Percentiles rank a stretch among this genome's conserved stretches.
phyloP scores from a whole-genome alignment of 1,139 yeast genomes.

The Scheffersomyces illinoinensis region DNA sequence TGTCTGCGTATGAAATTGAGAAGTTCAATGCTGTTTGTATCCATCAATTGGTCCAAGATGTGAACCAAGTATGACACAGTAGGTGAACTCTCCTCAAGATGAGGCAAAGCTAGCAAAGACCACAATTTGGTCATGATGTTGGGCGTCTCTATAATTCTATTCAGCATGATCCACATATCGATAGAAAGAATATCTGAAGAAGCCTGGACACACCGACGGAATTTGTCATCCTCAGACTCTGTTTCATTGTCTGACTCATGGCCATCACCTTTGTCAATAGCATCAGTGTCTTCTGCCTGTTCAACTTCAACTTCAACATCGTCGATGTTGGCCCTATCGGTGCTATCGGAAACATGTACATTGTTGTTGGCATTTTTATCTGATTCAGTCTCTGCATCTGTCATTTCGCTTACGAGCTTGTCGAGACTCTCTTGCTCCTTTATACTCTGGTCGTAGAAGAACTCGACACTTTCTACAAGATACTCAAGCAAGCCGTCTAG shows the following conservation, averaged over 20 bases:
- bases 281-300: constrained; percentile 8
- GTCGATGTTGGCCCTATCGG: constrained; percentile 6
- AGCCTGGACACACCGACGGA: constrained; percentile 42
- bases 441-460: constrained; percentile 31
- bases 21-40: constrained; percentile 47
- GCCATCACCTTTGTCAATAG: constrained; percentile 5
- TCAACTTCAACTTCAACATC: constrained; percentile 15
- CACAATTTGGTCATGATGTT: constrained; percentile 42
- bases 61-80: constrained; percentile 42
- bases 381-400: constrained; percentile 1
- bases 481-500: constrained; percentile 38
- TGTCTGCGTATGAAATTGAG: constrained; percentile 56
- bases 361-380: constrained; percentile 6
- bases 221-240: constrained; percentile 36
- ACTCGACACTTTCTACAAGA: constrained; percentile 37
- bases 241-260: constrained; percentile 9
- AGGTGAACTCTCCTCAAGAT: constrained; percentile 41
- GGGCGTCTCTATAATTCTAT: constrained; percentile 47
- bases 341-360: not conserved
- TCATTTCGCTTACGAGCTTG: constrained; percentile 6
- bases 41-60: constrained; percentile 49
- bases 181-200: constrained; percentile 45
- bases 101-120: constrained; percentile 41
- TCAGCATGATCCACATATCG: constrained; percentile 48
- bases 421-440: constrained; percentile 23